A percentile compares a stretch with the other conserved stretches of the same genome.
phyloP scores from a whole-genome alignment of 306 rosid species.

The Trifolium repens region DNA sequence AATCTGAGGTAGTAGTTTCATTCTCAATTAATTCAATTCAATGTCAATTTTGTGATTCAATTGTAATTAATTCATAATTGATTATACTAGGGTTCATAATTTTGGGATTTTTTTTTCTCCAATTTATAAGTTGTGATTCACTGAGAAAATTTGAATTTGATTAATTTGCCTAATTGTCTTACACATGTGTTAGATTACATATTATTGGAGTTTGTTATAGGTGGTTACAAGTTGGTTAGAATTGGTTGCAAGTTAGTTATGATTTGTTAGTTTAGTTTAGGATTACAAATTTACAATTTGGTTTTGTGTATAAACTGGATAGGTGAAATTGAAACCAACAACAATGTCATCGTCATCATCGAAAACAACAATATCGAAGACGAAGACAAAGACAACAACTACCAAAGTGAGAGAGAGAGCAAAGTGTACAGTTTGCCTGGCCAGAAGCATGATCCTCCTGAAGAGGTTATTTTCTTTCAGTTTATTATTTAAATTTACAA shows the following conservation, averaged over 20 bases:
- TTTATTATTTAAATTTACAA: conserved; percentile 36
- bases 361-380: conserved; percentile 11
- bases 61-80: neutral
- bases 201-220: neutral
- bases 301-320: conserved; percentile 50
- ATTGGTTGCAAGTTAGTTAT: neutral
- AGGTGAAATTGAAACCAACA: conserved; percentile 68
- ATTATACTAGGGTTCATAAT: neutral
- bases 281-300: neutral
- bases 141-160: neutral
- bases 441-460: conserved; percentile 92
- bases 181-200: neutral
- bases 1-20: conserved; percentile 65
- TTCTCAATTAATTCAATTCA: conserved; percentile 1
- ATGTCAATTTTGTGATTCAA: conserved; percentile 3
- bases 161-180: neutral
- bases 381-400: conserved; percentile 48
- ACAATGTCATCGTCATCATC: conserved; percentile 46
- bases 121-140: too few relatives aligned
- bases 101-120: neutral
- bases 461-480: conserved; percentile 65
- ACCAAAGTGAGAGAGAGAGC: conserved; percentile 71
- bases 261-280: neutral
- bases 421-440: conserved; percentile 82
- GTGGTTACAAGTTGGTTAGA: neutral